Conservation (phyloP, 2,329 filamentous ascomycete genomes). For the Scorias spongiosa region DNA sequence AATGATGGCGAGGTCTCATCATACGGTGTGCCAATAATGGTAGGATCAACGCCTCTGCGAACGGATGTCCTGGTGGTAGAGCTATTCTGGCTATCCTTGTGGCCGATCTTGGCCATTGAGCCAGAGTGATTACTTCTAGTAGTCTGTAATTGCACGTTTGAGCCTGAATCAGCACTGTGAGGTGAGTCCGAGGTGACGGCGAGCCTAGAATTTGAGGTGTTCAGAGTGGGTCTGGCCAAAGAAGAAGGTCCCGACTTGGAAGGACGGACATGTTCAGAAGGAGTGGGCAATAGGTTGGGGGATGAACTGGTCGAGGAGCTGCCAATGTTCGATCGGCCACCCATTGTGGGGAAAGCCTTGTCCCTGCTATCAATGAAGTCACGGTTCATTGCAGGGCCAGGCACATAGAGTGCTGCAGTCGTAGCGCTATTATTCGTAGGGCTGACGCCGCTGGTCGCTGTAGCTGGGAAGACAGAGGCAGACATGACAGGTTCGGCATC, state of each 20-base stretch:
- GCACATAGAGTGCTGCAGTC: conserved; percentile 3
- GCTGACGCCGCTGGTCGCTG: conserved; percentile 1
- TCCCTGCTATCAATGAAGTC: conserved; percentile 19
- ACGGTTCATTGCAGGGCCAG: conserved; percentile 13
- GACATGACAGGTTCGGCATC: not conserved
- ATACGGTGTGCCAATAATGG: conserved; percentile 15
- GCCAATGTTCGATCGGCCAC: conserved; percentile 8
- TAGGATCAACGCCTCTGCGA: not conserved
- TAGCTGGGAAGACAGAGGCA: not conserved
- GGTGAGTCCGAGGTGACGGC: not conserved
- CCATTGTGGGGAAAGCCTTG: conserved; percentile 6
- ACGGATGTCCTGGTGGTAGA: not conserved
- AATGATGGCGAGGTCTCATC: conserved; percentile 14
- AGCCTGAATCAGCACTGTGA: not conserved
- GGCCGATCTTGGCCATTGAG: not conserved
- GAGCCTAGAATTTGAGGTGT: not conserved
- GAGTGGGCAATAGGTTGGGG: not conserved
- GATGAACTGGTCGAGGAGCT: conserved; percentile 1
- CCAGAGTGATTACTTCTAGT: not conserved
- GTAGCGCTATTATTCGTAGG: conserved; percentile 1
- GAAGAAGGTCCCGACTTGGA: not conserved
- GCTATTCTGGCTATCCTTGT: not conserved
- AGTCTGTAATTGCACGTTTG: not conserved
- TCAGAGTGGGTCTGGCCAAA: not conserved
- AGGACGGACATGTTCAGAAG: not conserved